These are phyloP conservation scores for Pestalotiopsis sp. DNA, from an alignment of 2,329 filamentous ascomycete genomes.

Conservation along the genomic window DNA sequence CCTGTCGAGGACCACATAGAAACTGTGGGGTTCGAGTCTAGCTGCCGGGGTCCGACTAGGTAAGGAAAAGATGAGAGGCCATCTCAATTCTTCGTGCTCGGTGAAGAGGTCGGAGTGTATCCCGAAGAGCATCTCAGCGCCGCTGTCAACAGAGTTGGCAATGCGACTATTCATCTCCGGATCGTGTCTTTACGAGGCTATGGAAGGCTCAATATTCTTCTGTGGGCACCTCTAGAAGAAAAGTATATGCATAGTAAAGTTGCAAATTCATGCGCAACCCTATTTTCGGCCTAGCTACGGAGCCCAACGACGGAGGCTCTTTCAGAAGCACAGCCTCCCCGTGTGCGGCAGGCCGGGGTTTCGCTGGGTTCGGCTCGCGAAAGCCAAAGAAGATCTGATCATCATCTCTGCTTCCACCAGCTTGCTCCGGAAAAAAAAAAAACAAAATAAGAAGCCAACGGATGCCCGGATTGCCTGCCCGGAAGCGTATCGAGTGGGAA, in stretches of 20 bases:
- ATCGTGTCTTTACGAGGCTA: neutral
- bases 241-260: slow-evolving; percentile 3
- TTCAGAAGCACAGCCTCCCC: slow-evolving; percentile 2
- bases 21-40: neutral
- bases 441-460: neutral
- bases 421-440: neutral
- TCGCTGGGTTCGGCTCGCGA: neutral
- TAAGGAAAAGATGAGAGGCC: neutral
- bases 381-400: neutral
- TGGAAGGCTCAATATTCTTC: neutral
- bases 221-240: neutral
- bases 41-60: neutral
- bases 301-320: neutral
- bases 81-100: neutral
- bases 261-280: slow-evolving; percentile 7
- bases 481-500: neutral
- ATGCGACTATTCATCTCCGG: neutral
- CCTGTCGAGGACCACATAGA: neutral
- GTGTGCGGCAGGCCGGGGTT: neutral
- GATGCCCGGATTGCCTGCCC: neutral
- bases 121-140: neutral
- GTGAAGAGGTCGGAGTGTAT: neutral
- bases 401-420: neutral
- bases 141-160: slow-evolving; percentile 4
- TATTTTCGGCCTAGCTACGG: slow-evolving; percentile 6